These are phyloP conservation scores for Penicilliopsis zonata DNA, from an alignment of 495 filamentous ascomycete genomes.

Conservation along the genomic window DNA sequence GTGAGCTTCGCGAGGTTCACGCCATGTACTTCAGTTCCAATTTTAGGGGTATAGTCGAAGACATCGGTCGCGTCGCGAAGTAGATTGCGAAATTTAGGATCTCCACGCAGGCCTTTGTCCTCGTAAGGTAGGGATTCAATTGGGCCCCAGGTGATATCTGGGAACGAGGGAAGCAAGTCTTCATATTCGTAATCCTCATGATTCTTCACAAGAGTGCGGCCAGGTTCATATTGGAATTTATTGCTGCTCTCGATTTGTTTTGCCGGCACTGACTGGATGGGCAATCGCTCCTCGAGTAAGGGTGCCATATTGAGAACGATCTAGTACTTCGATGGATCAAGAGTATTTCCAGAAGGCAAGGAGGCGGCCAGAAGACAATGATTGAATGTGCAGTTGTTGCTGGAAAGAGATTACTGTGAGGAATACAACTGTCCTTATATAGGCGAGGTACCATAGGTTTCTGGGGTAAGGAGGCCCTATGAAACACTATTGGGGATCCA, in stretches of 20 bases:
- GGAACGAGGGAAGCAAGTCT: slow-evolving; percentile 44
- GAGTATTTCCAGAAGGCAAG: slow-evolving; percentile 14
- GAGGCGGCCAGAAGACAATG: slow-evolving; percentile 32
- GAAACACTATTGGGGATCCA: too few relatives aligned
- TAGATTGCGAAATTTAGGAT: slow-evolving; percentile 41
- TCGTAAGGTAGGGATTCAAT: slow-evolving; percentile 37
- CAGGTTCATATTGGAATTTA: slow-evolving; percentile 34
- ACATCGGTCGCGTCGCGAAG: slow-evolving; percentile 38
- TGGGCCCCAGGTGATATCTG: slow-evolving; percentile 40
- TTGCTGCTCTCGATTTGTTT: slow-evolving; percentile 13
- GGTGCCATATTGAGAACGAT: slow-evolving; percentile 8
- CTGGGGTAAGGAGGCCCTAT: not conserved
- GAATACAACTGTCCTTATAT: not conserved
- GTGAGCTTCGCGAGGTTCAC: slow-evolving; percentile 55
- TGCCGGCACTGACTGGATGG: too few relatives aligned
- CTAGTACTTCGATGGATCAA: slow-evolving; percentile 6
- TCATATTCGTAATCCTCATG: slow-evolving; percentile 43
- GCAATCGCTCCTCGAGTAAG: too few relatives aligned
- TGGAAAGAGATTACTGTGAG: too few relatives aligned
- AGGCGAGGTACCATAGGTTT: not conserved
- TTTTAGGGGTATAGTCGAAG: slow-evolving; percentile 53
- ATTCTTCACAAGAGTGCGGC: slow-evolving; percentile 28
- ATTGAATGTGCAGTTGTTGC: too few relatives aligned
- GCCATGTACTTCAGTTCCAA: slow-evolving; percentile 63
- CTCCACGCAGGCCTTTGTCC: slow-evolving; percentile 44